A percentile compares a stretch with the other conserved stretches of the same genome.
These are phyloP conservation scores for Rhodotorula sp. DNA, from an alignment of 1,284 basidiomycete species.

Conservation along the genomic window DNA sequence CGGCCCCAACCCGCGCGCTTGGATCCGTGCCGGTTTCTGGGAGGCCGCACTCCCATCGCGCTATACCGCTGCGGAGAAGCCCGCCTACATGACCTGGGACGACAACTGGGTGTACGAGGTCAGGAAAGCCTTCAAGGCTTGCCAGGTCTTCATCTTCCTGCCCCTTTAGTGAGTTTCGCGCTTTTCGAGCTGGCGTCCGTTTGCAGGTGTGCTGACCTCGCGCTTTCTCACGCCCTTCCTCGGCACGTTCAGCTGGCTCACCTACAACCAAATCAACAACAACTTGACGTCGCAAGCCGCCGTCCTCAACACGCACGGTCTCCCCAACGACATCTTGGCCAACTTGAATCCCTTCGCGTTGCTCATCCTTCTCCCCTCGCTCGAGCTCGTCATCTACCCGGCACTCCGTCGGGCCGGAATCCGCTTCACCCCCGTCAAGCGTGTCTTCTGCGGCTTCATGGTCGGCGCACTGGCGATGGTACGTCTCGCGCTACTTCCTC, in stretches of 20 bases:
- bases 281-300: conserved; percentile 38
- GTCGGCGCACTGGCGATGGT: conserved; percentile 57
- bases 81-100: conserved; percentile 52
- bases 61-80: conserved; percentile 58
- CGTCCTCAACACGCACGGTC: conserved; percentile 40
- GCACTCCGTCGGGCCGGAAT: conserved; percentile 60
- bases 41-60: conserved; percentile 54
- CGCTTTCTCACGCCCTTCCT: too few species aligned
- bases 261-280: conserved; percentile 53
- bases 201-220: neutral
- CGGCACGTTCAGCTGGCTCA: conserved; percentile 57
- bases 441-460: conserved; percentile 72
- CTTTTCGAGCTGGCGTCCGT: too few species aligned
- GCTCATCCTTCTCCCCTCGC: conserved; percentile 46
- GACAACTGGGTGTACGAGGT: conserved; percentile 81
- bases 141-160: conserved; percentile 73
- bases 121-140: conserved; percentile 75
- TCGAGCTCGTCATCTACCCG: conserved; percentile 62
- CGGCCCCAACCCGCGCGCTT: conserved; percentile 50
- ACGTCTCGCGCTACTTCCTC: neutral
- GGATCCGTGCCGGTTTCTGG: conserved; percentile 69
- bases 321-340: conserved; percentile 50
- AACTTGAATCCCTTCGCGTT: conserved; percentile 47
- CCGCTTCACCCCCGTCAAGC: conserved; percentile 71
- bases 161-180: conserved; percentile 46